phyloP scores from a whole-genome alignment of 148 eudicot genomes.

The Talinum fruticosum region DNA sequence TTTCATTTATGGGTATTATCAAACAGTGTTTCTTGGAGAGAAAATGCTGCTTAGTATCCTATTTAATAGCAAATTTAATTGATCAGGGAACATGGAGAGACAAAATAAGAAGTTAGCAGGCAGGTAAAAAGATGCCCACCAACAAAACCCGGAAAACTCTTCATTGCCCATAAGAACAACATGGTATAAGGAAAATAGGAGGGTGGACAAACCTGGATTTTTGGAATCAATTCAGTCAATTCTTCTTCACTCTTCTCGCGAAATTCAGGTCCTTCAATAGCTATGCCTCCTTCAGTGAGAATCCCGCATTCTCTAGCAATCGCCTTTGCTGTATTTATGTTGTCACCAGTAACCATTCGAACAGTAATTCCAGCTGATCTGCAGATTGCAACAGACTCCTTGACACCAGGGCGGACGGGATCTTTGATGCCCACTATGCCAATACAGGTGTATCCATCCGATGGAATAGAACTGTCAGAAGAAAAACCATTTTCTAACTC shows the following conservation, averaged over 20 bases:
- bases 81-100: not conserved
- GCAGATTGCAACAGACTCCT: conserved; percentile 80
- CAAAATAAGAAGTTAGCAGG: not conserved
- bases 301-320: conserved; percentile 91
- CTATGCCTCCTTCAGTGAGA: conserved; percentile 69
- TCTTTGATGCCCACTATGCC: conserved; percentile 83
- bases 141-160: not conserved
- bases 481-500: conserved; percentile 50
- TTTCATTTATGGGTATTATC: not conserved
- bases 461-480: conserved; percentile 45
- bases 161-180: not conserved
- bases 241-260: conserved; percentile 65
- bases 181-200: conserved; percentile 1
- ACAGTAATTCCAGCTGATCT: conserved; percentile 71
- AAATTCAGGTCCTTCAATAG: conserved; percentile 82
- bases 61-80: not conserved
- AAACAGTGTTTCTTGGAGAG: not conserved
- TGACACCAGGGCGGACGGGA: conserved; percentile 86
- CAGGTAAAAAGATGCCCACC: not conserved
- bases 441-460: conserved; percentile 59
- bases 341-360: conserved; percentile 85
- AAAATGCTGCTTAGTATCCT: not conserved
- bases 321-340: conserved; percentile 82
- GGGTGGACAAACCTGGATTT: conserved; percentile 54
- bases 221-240: conserved; percentile 58